phyloP scores from a whole-genome alignment of 2,329 filamentous ascomycete genomes.

The Diaporthe sp. region DNA sequence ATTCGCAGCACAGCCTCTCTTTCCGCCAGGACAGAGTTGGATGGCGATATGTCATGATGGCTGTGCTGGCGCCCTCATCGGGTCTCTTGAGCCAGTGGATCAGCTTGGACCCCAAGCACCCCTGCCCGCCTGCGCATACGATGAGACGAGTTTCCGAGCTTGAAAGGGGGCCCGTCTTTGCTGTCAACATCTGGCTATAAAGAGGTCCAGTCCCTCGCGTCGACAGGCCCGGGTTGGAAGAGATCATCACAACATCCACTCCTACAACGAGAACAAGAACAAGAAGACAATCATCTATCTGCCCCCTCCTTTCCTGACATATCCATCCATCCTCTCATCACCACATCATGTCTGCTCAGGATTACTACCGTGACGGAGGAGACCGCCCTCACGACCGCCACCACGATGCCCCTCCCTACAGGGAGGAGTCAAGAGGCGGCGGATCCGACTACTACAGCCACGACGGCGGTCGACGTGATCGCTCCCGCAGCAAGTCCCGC shows the following conservation, averaged over 20 bases:
- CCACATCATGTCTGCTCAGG: conserved; percentile 31
- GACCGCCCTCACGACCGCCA: conserved; percentile 30
- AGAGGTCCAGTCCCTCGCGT: neutral
- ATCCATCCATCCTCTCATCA: neutral
- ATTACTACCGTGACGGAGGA: conserved; percentile 29
- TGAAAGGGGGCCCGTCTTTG: neutral
- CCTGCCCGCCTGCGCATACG: neutral
- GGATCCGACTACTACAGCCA: conserved; percentile 37
- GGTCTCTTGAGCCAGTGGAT: conserved; percentile 8
- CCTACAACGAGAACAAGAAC: neutral
- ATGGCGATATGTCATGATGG: conserved; percentile 29
- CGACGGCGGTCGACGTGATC: conserved; percentile 15
- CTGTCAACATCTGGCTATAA: conserved; percentile 11
- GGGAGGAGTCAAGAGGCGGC: conserved; percentile 32
- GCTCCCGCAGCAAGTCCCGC: conserved; percentile 6
- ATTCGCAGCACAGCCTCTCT: conserved; percentile 33
- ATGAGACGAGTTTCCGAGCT: conserved; percentile 22
- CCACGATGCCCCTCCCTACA: conserved; percentile 25
- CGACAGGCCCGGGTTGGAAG: neutral
- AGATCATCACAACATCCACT: conserved; percentile 1
- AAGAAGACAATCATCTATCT: neutral
- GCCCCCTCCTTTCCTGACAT: neutral
- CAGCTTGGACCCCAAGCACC: neutral
- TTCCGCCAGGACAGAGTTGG: conserved; percentile 15
- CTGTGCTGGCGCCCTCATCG: conserved; percentile 23